Evolutionary conservation across 2,329 filamentous ascomycete genomes (phyloP), one percentile per base, ranked within the genome.

Genomic region (Cladosporium sp.): DNA sequence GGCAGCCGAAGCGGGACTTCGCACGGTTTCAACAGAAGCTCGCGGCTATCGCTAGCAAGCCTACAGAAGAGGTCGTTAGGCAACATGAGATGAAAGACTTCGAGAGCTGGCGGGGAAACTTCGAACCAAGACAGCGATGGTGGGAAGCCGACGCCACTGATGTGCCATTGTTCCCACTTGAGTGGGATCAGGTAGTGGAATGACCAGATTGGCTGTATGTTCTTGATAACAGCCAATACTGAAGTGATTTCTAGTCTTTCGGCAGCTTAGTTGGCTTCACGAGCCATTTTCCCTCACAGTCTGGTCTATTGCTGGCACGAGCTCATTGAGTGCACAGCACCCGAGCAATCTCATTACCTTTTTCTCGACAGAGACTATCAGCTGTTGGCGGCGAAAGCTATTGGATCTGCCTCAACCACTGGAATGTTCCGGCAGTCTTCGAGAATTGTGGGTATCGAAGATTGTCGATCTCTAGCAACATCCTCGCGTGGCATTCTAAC

Each of bases 51-150:
- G 48, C 56, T 21, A 43, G 16, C 6, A 65, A 66, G 49, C 28
- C 26, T 26, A 3, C 10, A 28, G 58, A 65, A 49, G 65, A 70
- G 34, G 30, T 69, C 13, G 57, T 39, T 10, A 53, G 43, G 5
- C 51, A 56, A 28, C 60, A 46, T 28, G 67, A 66, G 21, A 65
- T 58, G 54, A 67, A 65, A 58, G 65, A 67, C 39, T 71, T 68
- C 58, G 70, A 68, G 57, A 54, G 23, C 13, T 72, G 69, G 69
- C 57, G 16, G 21, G 70, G 69, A 1, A 58, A 65, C 32, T 71
- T 70, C 28, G 34, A 36, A 1, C 21, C 25, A 16, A 28, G 21
- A 13, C 43, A 46, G 7, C 16, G 28, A 26, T 49, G n/a, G 28
- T 63, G 60, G 60, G 23, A 26, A 3, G 60, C 60, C 18, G 23